A percentile compares a stretch with the other conserved stretches of the same genome.
Conservation (phyloP, 495 filamentous ascomycete genomes). For the Halenospora varia region DNA sequence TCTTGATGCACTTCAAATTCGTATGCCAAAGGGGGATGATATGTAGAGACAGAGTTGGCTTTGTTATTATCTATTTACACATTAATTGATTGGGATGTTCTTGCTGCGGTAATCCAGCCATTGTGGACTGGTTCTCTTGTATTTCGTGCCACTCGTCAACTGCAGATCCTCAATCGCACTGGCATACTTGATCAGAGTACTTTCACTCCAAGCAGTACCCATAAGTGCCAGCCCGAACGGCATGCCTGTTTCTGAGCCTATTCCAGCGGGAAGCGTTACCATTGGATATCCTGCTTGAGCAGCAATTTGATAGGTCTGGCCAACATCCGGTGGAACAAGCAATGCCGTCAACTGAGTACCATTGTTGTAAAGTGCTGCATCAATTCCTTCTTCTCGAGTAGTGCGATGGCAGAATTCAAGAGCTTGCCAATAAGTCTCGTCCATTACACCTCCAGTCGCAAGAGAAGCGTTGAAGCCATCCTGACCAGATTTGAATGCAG, state of each 20-base stretch:
- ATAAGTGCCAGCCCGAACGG: conserved; percentile 67
- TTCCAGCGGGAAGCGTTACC: conserved; percentile 61
- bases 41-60: too few relatives aligned
- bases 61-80: too few relatives aligned
- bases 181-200: conserved; percentile 55
- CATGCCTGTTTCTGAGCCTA: conserved; percentile 53
- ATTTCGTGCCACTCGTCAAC: conserved; percentile 12
- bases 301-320: conserved; percentile 51
- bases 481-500: conserved; percentile 68
- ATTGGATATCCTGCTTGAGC: conserved; percentile 64
- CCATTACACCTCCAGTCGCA: conserved; percentile 54
- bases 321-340: conserved; percentile 64
- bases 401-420: conserved; percentile 54
- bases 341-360: conserved; percentile 52
- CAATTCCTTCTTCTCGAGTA: conserved; percentile 62
- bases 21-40: too few relatives aligned
- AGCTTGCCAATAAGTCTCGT: conserved; percentile 63
- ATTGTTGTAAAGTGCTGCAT: conserved; percentile 53
- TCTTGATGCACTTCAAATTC: too few relatives aligned
- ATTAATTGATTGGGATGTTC: conserved; percentile 25
- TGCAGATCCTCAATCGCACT: conserved; percentile 66
- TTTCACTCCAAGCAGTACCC: conserved; percentile 61
- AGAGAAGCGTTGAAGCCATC: conserved; percentile 62
- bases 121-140: conserved; percentile 16
- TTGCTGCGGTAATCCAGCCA: conserved; percentile 17